Base-by-base conservation (phyloP, 805 yeast species). In the Metschnikowia vanudenii region DNA sequence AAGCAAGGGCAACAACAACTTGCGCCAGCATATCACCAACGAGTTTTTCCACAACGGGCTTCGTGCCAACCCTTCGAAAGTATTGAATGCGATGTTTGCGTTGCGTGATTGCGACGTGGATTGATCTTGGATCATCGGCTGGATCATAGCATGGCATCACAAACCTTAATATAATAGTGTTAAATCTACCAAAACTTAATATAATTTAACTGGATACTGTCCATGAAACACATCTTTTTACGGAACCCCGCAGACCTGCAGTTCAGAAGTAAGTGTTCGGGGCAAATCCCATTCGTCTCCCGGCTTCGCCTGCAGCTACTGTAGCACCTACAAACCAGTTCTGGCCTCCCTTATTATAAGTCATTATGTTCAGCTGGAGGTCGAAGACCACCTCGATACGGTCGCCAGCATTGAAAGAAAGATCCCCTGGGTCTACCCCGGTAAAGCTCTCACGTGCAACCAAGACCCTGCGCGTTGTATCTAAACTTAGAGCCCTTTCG, bases 21-120 rank as follows among this genome's bases (percentile, higher is more conserved):
- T 71, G 46, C 60, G 71, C 51, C 69, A 67, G 48, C 70, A 61
- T 45, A 63, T 75, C n/a, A 73, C 80, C 29, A 75, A 73, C 52
- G 79, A 76, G 43, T 69, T 58, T 46, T 77, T 79, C 59, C 82
- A 79, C 53, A 72, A 75, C 51, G 84, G 84, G 0, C 52, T 76
- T 13, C 62, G 79, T 24, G 69, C 69, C 0, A 64, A 69, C 39
- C 65, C 79, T 1, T 67, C 63, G 4, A 62, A 54, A 20, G 71
- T 79, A 2, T 52, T 78, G 45, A 70, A 66, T 2, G 51, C 62
- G 2, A 61, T 79, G 38, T 74, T 75, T 57, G 55, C 48, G 22
- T 54, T 77, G 24, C 53, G 76, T 2, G 71, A 71, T 7, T 50
- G 59, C 11, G 81, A 74, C 22, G 59, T 69, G 17, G 74, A 72